These are phyloP conservation scores for Entomortierella lignicola DNA, from an alignment of 192 early-diverging fungal genomes.

Conservation along the genomic window DNA sequence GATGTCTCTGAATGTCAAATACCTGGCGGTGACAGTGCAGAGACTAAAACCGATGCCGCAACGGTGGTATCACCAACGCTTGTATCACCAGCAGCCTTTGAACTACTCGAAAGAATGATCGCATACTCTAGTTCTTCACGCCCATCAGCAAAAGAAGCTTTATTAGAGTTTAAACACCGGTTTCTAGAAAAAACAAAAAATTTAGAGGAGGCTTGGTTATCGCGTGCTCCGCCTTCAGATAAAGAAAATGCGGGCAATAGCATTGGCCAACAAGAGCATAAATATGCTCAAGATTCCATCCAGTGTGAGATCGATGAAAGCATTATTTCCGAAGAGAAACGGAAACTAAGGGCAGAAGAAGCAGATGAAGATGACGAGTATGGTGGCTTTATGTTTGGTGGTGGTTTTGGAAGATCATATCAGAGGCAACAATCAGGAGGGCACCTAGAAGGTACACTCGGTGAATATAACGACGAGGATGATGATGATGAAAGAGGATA, in stretches of 20 bases:
- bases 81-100: slow-evolving; percentile 16
- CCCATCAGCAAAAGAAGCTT: slow-evolving; percentile 13
- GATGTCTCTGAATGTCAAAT: neutral
- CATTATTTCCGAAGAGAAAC: slow-evolving; percentile 2
- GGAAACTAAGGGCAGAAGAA: neutral
- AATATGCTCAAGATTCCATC: neutral
- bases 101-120: slow-evolving; percentile 33
- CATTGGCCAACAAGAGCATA: too few species aligned
- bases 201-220: neutral
- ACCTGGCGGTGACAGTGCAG: too few species aligned
- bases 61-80: neutral
- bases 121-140: slow-evolving; percentile 24
- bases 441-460: neutral
- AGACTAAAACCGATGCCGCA: neutral
- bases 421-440: neutral
- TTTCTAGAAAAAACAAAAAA: slow-evolving; percentile 3
- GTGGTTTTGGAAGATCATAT: neutral
- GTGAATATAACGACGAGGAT: neutral
- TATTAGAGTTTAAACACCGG: slow-evolving; percentile 15
- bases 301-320: slow-evolving; percentile 18
- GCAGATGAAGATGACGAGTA: slow-evolving; percentile 9
- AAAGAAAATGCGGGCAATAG: neutral
- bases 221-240: neutral
- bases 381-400: neutral
- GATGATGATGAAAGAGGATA: slow-evolving; percentile 9